Evolutionary conservation across 495 filamentous ascomycete genomes (phyloP).

Genomic region (Penicillium steckii): DNA sequence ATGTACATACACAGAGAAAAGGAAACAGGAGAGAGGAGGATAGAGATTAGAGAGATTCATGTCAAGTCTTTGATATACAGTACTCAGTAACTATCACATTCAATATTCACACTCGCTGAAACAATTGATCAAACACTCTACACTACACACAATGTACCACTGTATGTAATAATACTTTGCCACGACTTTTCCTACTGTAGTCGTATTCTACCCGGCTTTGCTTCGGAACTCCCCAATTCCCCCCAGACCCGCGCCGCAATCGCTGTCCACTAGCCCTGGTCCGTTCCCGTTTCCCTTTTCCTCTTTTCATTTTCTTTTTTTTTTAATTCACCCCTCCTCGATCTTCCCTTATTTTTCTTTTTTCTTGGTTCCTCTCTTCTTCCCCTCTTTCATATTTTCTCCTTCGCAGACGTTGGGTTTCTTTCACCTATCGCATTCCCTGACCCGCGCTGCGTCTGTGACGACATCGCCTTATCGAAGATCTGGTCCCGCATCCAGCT

Average conservation of each 20-base stretch:
- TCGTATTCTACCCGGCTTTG: constrained; percentile 27
- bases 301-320: constrained; percentile 20
- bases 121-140: too few relatives aligned
- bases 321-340: constrained; percentile 4
- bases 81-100: too few relatives aligned
- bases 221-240: constrained; percentile 20
- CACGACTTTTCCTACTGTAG: constrained; percentile 30
- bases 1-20: too few relatives aligned
- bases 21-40: too few relatives aligned
- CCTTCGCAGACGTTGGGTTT: constrained; percentile 30
- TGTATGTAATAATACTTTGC: constrained; percentile 18
- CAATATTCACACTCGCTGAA: too few relatives aligned
- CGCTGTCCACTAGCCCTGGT: constrained; percentile 7
- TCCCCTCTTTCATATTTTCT: constrained; percentile 14
- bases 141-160: too few relatives aligned
- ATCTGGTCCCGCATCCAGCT: constrained; percentile 16
- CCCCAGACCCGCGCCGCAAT: constrained; percentile 31
- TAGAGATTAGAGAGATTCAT: too few relatives aligned
- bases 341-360: constrained; percentile 15
- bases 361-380: constrained; percentile 20
- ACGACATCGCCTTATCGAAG: constrained; percentile 28
- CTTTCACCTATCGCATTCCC: constrained; percentile 11
- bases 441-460: constrained; percentile 32
- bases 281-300: constrained; percentile 10
- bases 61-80: too few relatives aligned